A percentile compares a stretch with the other conserved stretches of the same genome.
Evolutionary conservation across 2,329 filamentous ascomycete species (phyloP).

Genomic region (Rhytidhysteron rufulum): DNA sequence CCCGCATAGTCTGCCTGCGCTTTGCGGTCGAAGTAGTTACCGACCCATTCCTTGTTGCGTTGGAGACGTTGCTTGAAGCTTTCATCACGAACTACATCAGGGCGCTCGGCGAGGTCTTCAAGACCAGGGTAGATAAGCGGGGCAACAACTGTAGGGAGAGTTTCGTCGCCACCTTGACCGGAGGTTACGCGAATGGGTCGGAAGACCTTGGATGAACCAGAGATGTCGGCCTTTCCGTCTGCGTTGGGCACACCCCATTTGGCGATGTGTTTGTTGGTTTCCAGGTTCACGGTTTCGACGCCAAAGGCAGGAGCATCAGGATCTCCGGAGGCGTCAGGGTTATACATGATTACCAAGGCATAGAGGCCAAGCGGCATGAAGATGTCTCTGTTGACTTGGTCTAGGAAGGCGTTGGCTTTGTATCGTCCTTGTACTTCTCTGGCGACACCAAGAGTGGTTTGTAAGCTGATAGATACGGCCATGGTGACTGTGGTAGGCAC

Average conservation of each 20-base stretch:
- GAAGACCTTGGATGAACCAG: constrained; percentile 20
- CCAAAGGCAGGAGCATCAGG: constrained; percentile 37
- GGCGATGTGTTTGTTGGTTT: constrained; percentile 20
- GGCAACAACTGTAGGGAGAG: constrained; percentile 36
- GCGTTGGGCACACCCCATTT: constrained; percentile 5
- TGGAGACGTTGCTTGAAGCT: constrained; percentile 25
- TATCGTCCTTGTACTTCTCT: constrained; percentile 35
- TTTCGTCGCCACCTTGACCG: constrained; percentile 38
- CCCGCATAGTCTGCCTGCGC: constrained; percentile 42
- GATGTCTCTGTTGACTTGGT: constrained; percentile 51
- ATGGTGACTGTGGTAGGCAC: constrained; percentile 42
- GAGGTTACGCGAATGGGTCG: constrained; percentile 37
- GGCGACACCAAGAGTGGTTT: constrained; percentile 40
- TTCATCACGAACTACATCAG: constrained; percentile 9
- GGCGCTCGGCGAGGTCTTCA: constrained; percentile 12
- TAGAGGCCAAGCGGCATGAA: constrained; percentile 55
- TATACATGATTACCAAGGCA: constrained; percentile 52
- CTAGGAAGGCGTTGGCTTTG: constrained; percentile 51
- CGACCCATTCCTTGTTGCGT: constrained; percentile 34
- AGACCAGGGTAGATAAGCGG: constrained; percentile 36
- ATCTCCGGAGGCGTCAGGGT: constrained; percentile 31
- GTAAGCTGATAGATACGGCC: constrained; percentile 42
- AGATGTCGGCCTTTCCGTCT: constrained; percentile 11
- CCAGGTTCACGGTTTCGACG: constrained; percentile 33
- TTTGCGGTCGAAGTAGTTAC: constrained; percentile 46